Base-by-base conservation (phyloP, 2,329 filamentous ascomycete species). In the Saccharata proteae region DNA sequence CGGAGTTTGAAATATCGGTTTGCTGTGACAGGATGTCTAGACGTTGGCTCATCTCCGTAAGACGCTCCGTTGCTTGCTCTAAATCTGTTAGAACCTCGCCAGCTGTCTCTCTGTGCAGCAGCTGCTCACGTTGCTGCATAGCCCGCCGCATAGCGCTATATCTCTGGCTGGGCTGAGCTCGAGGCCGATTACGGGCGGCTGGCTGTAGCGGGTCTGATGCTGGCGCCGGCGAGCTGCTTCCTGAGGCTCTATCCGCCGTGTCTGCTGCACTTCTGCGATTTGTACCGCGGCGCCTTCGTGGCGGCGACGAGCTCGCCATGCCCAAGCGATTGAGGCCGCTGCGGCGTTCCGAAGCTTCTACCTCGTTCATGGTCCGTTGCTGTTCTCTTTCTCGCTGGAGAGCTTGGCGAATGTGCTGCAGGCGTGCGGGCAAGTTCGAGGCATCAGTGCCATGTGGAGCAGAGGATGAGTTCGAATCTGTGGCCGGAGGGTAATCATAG, bases 401-500 rank as follows among this genome's bases (percentile, higher is more conserved):
- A n/a, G 48, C 44, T 30, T 50, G 46, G 19, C 49, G 51, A 15
- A 57, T 43, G 16, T 46, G 43, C 18, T 40, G 45, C 22, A 52
- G 44, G 32, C 51, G 51, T 22, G 46, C 46, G 16, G 32, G 34
- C 7, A 36, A 30, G 20, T 13, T 26, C 12, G 30, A 12, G 6
- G 26, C 11, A 25, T 29, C 28, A 26, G 34, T 16, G 40, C 40
- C 18, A 23, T 32, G 8, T 35, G 12, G 18, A 18, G 32, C 9
- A 28, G 34, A 6, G 35, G 43, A 27, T n/a, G 43, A 19, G 6
- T 44, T 38, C 5, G 51, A 48, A 5, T 46, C 36, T n/a, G 48
- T 52, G 24, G 61, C 60, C 26, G 59, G 57, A 14, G 62, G 61
- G 32, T 55, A 55, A 45, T 65, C 62, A 45, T 62, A 62, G 42